These are phyloP conservation scores for Scedosporium aurantiacum DNA, from an alignment of 2,329 filamentous ascomycete species.

Conservation along the genomic window DNA sequence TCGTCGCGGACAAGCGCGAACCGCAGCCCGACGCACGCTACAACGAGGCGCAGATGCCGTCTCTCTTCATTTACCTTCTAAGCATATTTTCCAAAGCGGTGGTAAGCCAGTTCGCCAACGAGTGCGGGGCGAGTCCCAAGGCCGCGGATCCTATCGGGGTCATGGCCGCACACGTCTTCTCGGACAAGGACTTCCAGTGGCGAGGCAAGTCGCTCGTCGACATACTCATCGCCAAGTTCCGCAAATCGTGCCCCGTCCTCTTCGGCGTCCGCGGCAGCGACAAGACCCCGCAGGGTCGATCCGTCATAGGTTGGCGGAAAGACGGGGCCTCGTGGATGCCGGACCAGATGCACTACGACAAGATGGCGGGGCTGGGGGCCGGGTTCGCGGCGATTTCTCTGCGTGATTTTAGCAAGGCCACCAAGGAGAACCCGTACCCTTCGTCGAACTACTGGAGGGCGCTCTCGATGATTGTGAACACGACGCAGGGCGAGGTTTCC, in stretches of 20 bases:
- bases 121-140: conserved; percentile 52
- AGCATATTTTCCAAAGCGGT: conserved; percentile 66
- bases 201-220: conserved; percentile 61
- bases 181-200: conserved; percentile 54
- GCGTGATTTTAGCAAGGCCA: conserved; percentile 65
- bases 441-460: conserved; percentile 74
- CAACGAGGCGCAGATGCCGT: conserved; percentile 46
- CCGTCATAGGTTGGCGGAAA: conserved; percentile 63
- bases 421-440: conserved; percentile 62
- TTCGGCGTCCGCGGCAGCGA: conserved; percentile 75
- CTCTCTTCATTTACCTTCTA: conserved; percentile 61
- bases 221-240: conserved; percentile 77
- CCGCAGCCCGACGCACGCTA: conserved; percentile 28
- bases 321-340: conserved; percentile 48
- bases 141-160: conserved; percentile 72
- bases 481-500: conserved; percentile 55
- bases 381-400: conserved; percentile 77
- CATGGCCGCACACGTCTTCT: conserved; percentile 63
- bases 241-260: conserved; percentile 68
- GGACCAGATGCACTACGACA: conserved; percentile 65
- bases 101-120: conserved; percentile 57
- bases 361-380: conserved; percentile 72
- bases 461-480: conserved; percentile 66
- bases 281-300: conserved; percentile 55
- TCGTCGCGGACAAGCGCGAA: conserved; percentile 34